Evolutionary conservation across 768 basidiomycete species (phyloP), one percentile per base, ranked within the genome.

Genomic region (Tricholoma terreum): DNA sequence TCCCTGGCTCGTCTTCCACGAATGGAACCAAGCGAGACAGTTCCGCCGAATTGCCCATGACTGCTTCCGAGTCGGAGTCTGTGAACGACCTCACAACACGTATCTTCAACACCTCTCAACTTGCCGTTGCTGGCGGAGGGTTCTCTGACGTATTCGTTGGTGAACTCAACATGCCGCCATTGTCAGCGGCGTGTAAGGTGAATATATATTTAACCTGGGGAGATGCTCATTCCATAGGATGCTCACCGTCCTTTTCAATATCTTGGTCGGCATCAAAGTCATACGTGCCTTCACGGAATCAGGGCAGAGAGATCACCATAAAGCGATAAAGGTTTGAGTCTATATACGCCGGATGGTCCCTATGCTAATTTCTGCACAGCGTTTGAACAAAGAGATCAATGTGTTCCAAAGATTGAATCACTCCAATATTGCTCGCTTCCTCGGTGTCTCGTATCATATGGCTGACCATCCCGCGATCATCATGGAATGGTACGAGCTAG

Each of bases 121-220:
- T 62, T 9, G 73, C 78, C 1, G 73, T 78, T n/a, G 76, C 70
- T 36, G 75, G 75, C 46, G 80, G 80, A 0, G 76, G 78, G 1
- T 76, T 78, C 38, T 77, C 79, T 10, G 80, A 81, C 59, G 77
- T 81, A 30, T 80, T 77, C 69, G 72, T 71, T 43, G 80, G 80
- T 14, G 60, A 70, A n/a, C 77, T 77, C 64, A 50, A 51, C 43
- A 61, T 58, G 12, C 55, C n/a, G 52, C n/a, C n/a, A n/a, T n/a
- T n/a, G n/a, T n/a, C n/a, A n/a, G n/a, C n/a, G n/a, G n/a, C n/a
- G n/a, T 66, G 53, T 22, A 33, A 49, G 54, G 59, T 61, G 24
- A 64, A 64, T n/a, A n/a, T n/a, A n/a, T n/a, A n/a, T n/a, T n/a
- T n/a, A n/a, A n/a, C n/a, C n/a, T n/a, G n/a, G n/a, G n/a, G n/a